Conservation (phyloP, 768 basidiomycete genomes). For the Cystoderma amianthinum region DNA sequence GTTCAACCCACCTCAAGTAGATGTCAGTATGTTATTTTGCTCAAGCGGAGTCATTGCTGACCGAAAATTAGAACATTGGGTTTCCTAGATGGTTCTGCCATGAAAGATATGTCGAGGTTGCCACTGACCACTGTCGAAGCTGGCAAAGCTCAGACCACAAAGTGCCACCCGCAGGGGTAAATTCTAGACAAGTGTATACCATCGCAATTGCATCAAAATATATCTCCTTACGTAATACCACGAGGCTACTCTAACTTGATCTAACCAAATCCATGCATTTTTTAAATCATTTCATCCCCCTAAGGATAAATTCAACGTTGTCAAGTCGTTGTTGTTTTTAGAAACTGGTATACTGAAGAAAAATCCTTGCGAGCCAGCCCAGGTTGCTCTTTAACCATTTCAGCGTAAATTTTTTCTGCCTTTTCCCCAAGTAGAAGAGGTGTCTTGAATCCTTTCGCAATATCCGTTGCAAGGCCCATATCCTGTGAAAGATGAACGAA, state of each 20-base stretch:
- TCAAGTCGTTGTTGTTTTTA: conserved; percentile 23
- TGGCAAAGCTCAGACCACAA: background rate
- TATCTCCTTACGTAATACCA: background rate
- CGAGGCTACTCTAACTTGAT: background rate
- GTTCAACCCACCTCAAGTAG: conserved; percentile 65
- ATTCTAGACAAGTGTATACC: too few relatives aligned
- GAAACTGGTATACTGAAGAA: conserved; percentile 69
- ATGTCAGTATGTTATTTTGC: conserved; percentile 5
- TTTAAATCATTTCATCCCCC: background rate
- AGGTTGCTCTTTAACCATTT: conserved; percentile 44
- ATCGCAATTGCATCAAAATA: too few relatives aligned
- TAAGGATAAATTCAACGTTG: conserved; percentile 3
- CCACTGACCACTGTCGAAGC: conserved; percentile 1
- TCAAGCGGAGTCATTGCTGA: conserved; percentile 21
- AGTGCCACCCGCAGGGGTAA: background rate
- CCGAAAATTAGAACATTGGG: conserved; percentile 77
- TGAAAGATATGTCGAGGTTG: conserved; percentile 11
- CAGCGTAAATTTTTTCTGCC: conserved; percentile 56
- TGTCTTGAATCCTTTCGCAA: conserved; percentile 41
- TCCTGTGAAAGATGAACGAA: conserved; percentile 40
- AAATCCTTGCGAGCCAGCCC: conserved; percentile 71
- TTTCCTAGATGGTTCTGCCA: conserved; percentile 26
- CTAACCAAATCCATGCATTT: too few relatives aligned
- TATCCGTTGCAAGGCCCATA: conserved; percentile 71
- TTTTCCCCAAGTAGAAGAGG: conserved; percentile 61